Base-by-base conservation (phyloP, 1,284 basidiomycete species). In the Ustilago shanxiensis region DNA sequence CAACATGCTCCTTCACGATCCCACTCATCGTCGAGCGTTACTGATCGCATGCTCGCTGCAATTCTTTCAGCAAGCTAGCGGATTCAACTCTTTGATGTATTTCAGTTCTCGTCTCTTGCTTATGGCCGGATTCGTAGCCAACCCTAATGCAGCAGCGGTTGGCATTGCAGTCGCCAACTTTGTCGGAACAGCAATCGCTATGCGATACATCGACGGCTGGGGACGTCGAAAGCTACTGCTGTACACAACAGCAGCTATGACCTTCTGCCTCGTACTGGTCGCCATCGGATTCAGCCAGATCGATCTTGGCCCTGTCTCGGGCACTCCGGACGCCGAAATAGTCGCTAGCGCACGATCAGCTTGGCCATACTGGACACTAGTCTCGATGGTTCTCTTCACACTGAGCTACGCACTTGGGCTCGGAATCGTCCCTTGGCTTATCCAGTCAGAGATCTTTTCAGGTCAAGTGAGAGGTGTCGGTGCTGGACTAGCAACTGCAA, bases 401-500 rank as follows among this genome's bases (percentile, higher is more conserved):
- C 71, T 81, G 22, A 71, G 47, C 57, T 83, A 82, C 33, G 81
- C 82, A 2, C 71, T 83, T 13, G 82, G 82, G 2, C 50, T 81
- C 4, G 82, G 82, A 4, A 80, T 82, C 28, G 60, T 83, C 0
- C 82, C 82, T 0, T 83, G 82, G 82, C 65, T 83, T 9, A 64
- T 83, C 16, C 77, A 80, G 58, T 69, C 79, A 8, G 82, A 83
- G 35, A 71, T 79, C 47, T 80, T 83, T 18, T 66, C 76, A 7
- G 73, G 70, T 26, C 68, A 70, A 16, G 61, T 77, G 1, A 58
- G 79, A 14, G 69, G 78, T 1, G 6, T 80, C 0, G 81, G 81
- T 2, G 75, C 68, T 3, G 79, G 73, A 0, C 44, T 81, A 28
- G 75, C 81, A 2, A 80, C 76, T 3, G 79, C 80, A 14, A 76